Percentiles rank a stretch among this genome's conserved stretches.
Conservation (phyloP, 495 filamentous ascomycete species). For the Coniosporium apollinis region DNA sequence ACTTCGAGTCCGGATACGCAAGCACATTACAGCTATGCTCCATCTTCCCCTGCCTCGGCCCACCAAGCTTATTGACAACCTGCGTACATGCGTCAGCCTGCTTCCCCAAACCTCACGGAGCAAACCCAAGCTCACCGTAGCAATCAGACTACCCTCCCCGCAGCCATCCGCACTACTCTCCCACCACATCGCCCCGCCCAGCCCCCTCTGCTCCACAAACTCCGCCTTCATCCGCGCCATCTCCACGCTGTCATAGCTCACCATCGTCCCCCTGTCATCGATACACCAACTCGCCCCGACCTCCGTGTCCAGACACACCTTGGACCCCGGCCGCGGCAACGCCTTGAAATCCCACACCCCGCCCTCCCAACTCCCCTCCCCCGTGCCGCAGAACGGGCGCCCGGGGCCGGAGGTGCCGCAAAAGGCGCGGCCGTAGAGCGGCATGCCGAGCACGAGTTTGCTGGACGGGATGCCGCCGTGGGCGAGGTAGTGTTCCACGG, state of each 20-base stretch:
- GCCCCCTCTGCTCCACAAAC: slow-evolving; percentile 43
- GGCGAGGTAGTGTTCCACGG: slow-evolving; percentile 47
- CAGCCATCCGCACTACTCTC: slow-evolving; percentile 60
- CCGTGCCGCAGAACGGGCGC: slow-evolving; percentile 45
- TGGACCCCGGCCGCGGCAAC: slow-evolving; percentile 32
- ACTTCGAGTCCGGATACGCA: slow-evolving; percentile 15
- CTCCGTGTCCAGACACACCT: slow-evolving; percentile 30
- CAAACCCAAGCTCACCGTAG: too few relatives aligned
- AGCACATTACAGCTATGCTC: slow-evolving; percentile 10
- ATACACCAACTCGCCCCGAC: slow-evolving; percentile 54
- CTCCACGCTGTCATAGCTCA: slow-evolving; percentile 58
- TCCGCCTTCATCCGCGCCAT: slow-evolving; percentile 43
- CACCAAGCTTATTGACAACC: slow-evolving; percentile 8
- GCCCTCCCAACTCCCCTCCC: slow-evolving; percentile 48
- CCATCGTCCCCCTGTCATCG: slow-evolving; percentile 42
- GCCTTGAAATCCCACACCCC: slow-evolving; percentile 61
- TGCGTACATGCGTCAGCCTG: background rate
- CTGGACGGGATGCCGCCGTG: slow-evolving; percentile 37
- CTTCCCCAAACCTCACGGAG: too few relatives aligned
- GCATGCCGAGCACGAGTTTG: slow-evolving; percentile 73
- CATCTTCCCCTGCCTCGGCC: slow-evolving; percentile 10
- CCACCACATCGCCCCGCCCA: slow-evolving; percentile 87
- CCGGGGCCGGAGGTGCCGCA: slow-evolving; percentile 54
- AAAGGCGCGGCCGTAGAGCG: slow-evolving; percentile 70
- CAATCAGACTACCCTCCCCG: slow-evolving; percentile 19